phyloP scores from a whole-genome alignment of 768 basidiomycete genomes.

The Macrocybe gigantea region DNA sequence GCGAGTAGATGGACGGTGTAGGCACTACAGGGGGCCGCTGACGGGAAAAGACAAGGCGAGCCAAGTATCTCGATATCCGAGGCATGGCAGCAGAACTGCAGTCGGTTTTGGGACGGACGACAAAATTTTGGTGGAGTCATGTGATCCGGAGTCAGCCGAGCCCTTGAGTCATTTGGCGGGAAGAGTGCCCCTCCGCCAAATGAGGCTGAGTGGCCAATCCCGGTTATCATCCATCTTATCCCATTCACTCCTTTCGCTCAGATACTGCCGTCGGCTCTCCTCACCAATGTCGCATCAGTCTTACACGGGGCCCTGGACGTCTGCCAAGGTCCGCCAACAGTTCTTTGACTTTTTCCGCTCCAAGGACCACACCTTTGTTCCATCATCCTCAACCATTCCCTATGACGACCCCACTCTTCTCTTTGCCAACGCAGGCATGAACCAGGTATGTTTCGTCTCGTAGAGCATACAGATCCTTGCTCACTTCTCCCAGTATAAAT shows the following conservation, averaged over 20 bases:
- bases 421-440: constrained; percentile 99
- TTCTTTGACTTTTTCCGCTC: constrained; percentile 87
- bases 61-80: no score
- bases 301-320: constrained; percentile 61
- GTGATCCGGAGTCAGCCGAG: constrained; percentile 23
- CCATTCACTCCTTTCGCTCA: constrained; percentile 1
- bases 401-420: constrained; percentile 97
- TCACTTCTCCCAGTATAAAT: constrained; percentile 67
- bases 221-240: constrained; percentile 19
- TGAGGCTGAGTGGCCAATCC: constrained; percentile 4
- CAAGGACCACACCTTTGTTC: constrained; percentile 81
- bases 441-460: constrained; percentile 50
- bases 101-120: no score
- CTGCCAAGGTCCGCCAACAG: constrained; percentile 76
- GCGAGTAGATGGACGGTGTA: no score
- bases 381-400: constrained; percentile 89
- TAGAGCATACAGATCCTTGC: not conserved
- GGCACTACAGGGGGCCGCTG: no score
- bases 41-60: no score
- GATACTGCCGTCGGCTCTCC: constrained; percentile 4
- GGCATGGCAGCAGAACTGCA: no score
- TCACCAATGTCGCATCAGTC: constrained; percentile 30
- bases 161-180: no score
- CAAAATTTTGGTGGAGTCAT: no score
- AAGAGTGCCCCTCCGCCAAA: no score